These are phyloP conservation scores for Phaeosphaeriaceae sp. DNA, from an alignment of 2,329 filamentous ascomycete genomes.

Conservation along the genomic window DNA sequence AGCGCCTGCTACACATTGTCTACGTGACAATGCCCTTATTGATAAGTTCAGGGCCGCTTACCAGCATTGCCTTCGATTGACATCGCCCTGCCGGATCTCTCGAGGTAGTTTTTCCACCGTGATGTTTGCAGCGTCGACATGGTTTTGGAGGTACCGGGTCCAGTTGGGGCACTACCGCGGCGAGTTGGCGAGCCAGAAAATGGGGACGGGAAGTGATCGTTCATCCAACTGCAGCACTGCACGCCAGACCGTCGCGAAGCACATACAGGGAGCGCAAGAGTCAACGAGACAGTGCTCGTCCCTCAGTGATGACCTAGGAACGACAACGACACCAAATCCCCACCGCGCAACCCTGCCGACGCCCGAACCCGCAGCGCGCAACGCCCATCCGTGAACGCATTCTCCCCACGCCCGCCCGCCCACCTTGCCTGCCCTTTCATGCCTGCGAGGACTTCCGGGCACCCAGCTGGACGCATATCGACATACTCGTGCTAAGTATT, in stretches of 20 bases:
- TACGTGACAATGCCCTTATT: background rate
- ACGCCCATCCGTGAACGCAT: background rate
- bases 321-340: background rate
- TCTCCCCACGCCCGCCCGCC: background rate
- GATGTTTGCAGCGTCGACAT: background rate
- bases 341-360: background rate
- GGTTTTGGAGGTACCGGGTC: background rate
- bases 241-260: background rate
- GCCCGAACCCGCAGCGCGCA: background rate
- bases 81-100: background rate
- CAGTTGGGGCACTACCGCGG: background rate
- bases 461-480: slow-evolving; percentile 3
- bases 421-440: background rate
- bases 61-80: background rate
- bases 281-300: background rate
- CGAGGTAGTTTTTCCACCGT: background rate
- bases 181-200: background rate
- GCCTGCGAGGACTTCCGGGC: background rate
- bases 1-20: background rate
- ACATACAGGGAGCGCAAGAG: background rate
- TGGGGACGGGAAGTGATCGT: background rate
- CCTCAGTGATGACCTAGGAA: background rate
- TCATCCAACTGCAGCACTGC: background rate
- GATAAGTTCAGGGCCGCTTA: background rate
- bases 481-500: background rate